phyloP scores from a whole-genome alignment of 2,329 filamentous ascomycete genomes.

The Cladosporium phlei region DNA sequence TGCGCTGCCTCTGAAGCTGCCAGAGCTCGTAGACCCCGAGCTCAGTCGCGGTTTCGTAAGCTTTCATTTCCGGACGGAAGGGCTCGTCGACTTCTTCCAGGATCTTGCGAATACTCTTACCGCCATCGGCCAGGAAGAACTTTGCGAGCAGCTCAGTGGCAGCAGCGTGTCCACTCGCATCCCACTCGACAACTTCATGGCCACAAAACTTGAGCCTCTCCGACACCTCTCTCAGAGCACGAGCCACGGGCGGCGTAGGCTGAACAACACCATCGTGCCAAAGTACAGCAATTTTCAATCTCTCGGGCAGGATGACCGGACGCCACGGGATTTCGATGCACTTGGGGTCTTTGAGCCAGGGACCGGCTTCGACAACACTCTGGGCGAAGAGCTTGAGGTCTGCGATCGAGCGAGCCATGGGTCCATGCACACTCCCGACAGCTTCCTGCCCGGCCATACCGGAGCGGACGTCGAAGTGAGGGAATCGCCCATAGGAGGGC shows the following conservation, averaged over 20 bases:
- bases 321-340: constrained; percentile 53
- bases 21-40: constrained; percentile 43
- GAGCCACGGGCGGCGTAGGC: constrained; percentile 55
- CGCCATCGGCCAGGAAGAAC: constrained; percentile 51
- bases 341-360: constrained; percentile 51
- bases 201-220: constrained; percentile 48
- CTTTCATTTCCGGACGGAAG: constrained; percentile 46
- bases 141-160: constrained; percentile 45
- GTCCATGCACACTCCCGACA: constrained; percentile 60
- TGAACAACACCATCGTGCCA: constrained; percentile 57
- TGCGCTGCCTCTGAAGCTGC: constrained; percentile 46
- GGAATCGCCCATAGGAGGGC: constrained; percentile 57
- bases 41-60: constrained; percentile 42
- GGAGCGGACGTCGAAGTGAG: constrained; percentile 50
- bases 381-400: constrained; percentile 46
- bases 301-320: constrained; percentile 38
- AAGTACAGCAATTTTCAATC: constrained; percentile 57
- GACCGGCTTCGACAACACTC: constrained; percentile 40
- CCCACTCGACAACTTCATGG: constrained; percentile 55
- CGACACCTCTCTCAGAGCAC: constrained; percentile 54
- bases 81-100: constrained; percentile 41
- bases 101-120: constrained; percentile 41
- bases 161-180: constrained; percentile 49
- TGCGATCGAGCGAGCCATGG: constrained; percentile 52
- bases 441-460: constrained; percentile 63